phyloP scores from a whole-genome alignment of 164 flowering plant species.

The Pachysandra terminalis region DNA sequence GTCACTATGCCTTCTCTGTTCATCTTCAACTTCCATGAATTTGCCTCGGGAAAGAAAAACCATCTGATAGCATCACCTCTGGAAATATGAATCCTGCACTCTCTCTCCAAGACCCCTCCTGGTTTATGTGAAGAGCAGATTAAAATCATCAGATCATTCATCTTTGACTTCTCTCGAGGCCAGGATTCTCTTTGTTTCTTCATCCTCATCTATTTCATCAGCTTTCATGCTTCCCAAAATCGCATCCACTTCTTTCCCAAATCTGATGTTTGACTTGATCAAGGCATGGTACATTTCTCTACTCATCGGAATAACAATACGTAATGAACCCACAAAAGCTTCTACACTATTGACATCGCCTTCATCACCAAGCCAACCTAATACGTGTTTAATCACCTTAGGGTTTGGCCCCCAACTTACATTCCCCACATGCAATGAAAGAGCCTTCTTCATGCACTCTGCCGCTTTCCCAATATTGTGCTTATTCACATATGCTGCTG shows the following conservation, averaged over 20 bases:
- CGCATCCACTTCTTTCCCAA: constrained; percentile 23
- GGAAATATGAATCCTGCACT: too few relatives aligned
- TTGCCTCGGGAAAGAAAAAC: too few relatives aligned
- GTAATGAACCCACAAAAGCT: constrained; percentile 30
- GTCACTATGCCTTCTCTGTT: too few relatives aligned
- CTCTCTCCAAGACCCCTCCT: too few relatives aligned
- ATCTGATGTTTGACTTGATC: constrained; percentile 23
- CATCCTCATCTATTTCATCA: background rate
- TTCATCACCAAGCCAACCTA: constrained; percentile 46
- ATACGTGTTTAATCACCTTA: constrained; percentile 22
- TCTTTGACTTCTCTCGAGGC: too few relatives aligned
- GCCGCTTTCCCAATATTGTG: constrained; percentile 39
- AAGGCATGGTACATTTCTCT: constrained; percentile 28
- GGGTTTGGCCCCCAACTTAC: constrained; percentile 42
- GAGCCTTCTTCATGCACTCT: constrained; percentile 44
- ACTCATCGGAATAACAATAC: constrained; percentile 17
- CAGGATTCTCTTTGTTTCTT: too few relatives aligned
- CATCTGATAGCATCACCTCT: too few relatives aligned
- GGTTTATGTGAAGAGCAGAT: too few relatives aligned
- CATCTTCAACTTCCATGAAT: too few relatives aligned
- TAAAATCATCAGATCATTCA: too few relatives aligned
- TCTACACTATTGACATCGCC: constrained; percentile 38
- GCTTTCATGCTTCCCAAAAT: background rate
- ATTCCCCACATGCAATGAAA: constrained; percentile 22
- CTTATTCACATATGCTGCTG: constrained; percentile 32